Conservation (phyloP, 2,329 filamentous ascomycete genomes). For the Ophiosphaerella korrae region DNA sequence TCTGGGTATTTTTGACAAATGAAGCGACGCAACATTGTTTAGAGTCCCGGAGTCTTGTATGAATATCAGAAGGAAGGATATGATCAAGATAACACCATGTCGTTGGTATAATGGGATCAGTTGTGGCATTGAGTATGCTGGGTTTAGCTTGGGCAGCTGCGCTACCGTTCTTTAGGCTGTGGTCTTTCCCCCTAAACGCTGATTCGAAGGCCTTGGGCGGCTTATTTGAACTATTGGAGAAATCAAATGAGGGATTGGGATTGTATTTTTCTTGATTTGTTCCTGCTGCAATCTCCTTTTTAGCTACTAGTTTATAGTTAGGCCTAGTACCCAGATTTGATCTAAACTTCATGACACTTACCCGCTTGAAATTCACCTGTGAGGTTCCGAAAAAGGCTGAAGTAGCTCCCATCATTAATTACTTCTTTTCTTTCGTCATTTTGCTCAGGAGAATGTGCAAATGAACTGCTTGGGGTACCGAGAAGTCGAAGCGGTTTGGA, state of each 20-base stretch:
- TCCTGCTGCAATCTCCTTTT: background rate
- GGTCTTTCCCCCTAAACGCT: no score
- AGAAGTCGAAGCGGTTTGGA: background rate
- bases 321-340: background rate
- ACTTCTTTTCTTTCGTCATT: background rate
- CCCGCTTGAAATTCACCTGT: background rate
- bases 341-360: background rate
- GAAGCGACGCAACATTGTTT: no score
- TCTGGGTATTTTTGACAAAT: no score
- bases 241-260: background rate
- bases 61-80: background rate
- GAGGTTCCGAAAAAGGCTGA: background rate
- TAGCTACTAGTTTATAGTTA: background rate
- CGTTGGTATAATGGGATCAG: no score
- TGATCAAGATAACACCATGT: background rate
- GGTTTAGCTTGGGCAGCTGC: no score
- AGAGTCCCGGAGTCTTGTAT: background rate
- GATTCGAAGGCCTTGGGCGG: no score
- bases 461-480: background rate
- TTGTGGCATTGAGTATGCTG: no score
- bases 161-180: no score
- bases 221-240: background rate
- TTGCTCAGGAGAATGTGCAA: background rate
- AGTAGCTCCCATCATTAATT: background rate
- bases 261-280: background rate